These are phyloP conservation scores for Neurospora crassa DNA, from an alignment of 2,329 filamentous ascomycete species.

Conservation along the genomic window DNA sequence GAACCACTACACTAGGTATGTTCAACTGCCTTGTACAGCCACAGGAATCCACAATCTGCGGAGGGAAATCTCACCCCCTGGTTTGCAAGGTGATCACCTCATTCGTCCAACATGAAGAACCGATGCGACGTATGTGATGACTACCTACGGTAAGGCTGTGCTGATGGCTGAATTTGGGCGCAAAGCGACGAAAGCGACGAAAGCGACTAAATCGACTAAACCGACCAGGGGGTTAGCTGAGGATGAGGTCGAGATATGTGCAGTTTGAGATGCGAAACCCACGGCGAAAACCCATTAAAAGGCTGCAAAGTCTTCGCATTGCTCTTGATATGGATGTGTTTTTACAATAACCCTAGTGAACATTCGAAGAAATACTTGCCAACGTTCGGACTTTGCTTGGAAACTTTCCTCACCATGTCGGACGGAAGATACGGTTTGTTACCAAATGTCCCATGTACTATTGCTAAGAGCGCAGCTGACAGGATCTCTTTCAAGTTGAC, in stretches of 20 bases:
- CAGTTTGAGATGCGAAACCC: background rate
- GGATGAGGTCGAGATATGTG: background rate
- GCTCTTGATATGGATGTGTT: background rate
- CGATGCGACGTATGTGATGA: background rate
- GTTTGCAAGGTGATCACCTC: background rate
- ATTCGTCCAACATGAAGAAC: background rate
- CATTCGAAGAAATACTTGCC: background rate
- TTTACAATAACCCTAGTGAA: background rate
- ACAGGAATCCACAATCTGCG: background rate
- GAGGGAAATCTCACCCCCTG: background rate
- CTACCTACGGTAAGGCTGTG: background rate
- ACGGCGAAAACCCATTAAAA: background rate
- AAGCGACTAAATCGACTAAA: background rate
- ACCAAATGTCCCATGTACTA: background rate
- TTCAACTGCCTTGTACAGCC: background rate
- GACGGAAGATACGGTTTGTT: background rate
- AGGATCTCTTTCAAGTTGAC: slow-evolving; percentile 21
- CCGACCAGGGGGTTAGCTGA: background rate
- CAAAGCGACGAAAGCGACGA: background rate
- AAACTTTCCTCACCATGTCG: background rate
- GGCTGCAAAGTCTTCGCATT: background rate
- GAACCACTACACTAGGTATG: background rate
- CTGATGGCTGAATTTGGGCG: background rate
- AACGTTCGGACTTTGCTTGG: background rate
- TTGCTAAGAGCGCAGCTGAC: slow-evolving; percentile 6